Evolutionary conservation across 805 yeast species (phyloP).

Genomic region (Dipodascus albidus): DNA sequence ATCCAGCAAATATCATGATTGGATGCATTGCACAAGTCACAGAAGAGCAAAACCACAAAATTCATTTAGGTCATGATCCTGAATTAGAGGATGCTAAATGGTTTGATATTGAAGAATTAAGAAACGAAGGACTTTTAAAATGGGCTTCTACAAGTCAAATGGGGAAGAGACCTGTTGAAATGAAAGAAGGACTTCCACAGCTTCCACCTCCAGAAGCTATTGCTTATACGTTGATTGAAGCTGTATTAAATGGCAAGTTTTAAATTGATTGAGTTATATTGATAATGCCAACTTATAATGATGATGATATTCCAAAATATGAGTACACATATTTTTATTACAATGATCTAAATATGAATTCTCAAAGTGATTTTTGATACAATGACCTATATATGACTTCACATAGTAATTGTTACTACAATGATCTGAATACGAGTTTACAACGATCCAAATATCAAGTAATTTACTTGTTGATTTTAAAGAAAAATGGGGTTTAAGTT

Average conservation of each 20-base stretch:
- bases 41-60: slow-evolving; percentile 32
- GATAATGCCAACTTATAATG: background rate
- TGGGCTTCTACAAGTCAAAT: slow-evolving; percentile 6
- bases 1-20: slow-evolving; percentile 85
- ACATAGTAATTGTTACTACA: background rate
- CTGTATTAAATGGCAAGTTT: slow-evolving; percentile 8
- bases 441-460: background rate
- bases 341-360: background rate
- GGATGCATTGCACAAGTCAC: slow-evolving; percentile 83
- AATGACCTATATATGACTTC: background rate
- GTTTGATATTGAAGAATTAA: slow-evolving; percentile 52
- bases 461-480: too few relatives aligned
- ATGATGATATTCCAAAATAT: too few relatives aligned
- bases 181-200: slow-evolving; percentile 5
- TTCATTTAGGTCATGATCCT: slow-evolving; percentile 70
- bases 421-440: background rate
- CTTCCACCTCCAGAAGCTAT: slow-evolving; percentile 26
- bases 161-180: slow-evolving; percentile 7
- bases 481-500: too few relatives aligned
- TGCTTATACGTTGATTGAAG: slow-evolving; percentile 25
- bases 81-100: slow-evolving; percentile 81
- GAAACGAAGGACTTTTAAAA: slow-evolving; percentile 25
- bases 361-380: background rate
- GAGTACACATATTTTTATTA: background rate
- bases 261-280: background rate